Evolutionary conservation across 163 green algal species (phyloP), one percentile per base, ranked within the genome.

Genomic region (Prototheca cutis): DNA sequence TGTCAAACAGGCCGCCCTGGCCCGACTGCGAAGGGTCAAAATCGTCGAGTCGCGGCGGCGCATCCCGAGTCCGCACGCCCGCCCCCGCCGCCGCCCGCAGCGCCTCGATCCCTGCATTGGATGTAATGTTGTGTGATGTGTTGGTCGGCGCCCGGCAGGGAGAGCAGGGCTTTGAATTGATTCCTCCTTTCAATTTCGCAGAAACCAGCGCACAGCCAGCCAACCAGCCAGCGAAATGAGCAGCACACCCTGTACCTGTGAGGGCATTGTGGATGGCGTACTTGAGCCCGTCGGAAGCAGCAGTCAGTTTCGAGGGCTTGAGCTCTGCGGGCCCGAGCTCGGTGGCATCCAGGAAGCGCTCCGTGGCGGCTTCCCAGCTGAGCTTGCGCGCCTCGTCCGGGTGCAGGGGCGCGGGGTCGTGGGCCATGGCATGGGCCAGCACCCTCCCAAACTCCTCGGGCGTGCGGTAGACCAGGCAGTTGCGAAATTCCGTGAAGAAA

Each of bases 401-500:
- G 0, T 36, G 72, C 42, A 98, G 80, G 25, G 91, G 91, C 61
- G 72, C 55, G 4, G 91, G 91, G 33, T 94, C 76, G 15, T 75
- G 53, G 6, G 45, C n/a, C 72, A 95, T 73, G 15, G 90, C 91
- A 27, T 83, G 60, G 59, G 85, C 64, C 60, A 98, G 54, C 64
- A 85, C 83, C 55, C 65, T 10, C 2, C 70, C 84, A 71, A 95
- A 97, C 76, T 96, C 85, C 40, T 91, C 34, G 2, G 47, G 67
- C 34, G 31, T 71, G 40, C 60, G 77, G 85, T 96, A 98, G 19
- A 86, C 76, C n/a, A 96, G 78, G 79, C 87, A 96, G 78, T 98
- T 99, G 53, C 78, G 70, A 63, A 97, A 97, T 28, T 62, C 33
- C 17, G 71, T 70, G 76, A 97, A 96, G 75, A 97, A 97, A 10